Evolutionary conservation across 352 stramenopile species (phyloP).

Genomic region (Globisporangium recalcitrans): DNA sequence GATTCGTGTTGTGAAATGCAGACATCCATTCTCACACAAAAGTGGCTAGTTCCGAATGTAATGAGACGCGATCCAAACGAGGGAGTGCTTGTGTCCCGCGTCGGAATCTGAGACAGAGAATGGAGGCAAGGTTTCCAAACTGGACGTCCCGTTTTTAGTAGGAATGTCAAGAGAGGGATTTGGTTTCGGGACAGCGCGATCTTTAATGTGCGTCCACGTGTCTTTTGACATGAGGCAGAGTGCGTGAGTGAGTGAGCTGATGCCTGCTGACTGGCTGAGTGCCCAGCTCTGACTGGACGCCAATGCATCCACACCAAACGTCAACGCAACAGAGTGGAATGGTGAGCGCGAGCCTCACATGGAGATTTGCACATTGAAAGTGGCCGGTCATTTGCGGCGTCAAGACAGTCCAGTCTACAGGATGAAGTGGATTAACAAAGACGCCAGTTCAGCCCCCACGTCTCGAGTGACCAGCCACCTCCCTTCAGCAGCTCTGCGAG

Average conservation of each 20-base stretch:
- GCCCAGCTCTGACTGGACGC: background rate
- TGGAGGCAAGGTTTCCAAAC: background rate
- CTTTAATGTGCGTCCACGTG: slow-evolving; percentile 9
- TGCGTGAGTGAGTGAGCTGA: background rate
- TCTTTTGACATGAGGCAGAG: background rate
- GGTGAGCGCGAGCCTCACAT: background rate
- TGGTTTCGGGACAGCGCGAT: background rate
- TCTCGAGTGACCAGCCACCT: too few relatives aligned
- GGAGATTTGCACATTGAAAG: background rate
- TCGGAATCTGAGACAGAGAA: background rate
- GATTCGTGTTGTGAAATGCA: background rate
- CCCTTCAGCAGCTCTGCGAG: too few relatives aligned
- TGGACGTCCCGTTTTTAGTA: background rate
- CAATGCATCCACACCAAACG: background rate
- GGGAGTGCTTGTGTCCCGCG: background rate
- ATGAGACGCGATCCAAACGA: background rate
- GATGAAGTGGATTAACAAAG: too few relatives aligned
- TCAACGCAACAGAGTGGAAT: background rate
- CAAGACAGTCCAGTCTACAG: too few relatives aligned
- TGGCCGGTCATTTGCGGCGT: too few relatives aligned
- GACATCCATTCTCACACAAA: background rate
- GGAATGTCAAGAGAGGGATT: background rate
- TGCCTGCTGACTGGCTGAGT: background rate
- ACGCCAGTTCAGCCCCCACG: too few relatives aligned
- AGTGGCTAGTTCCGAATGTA: background rate